phyloP scores from a whole-genome alignment of 352 stramenopile species.

The Phytophthora pseudosyringae region DNA sequence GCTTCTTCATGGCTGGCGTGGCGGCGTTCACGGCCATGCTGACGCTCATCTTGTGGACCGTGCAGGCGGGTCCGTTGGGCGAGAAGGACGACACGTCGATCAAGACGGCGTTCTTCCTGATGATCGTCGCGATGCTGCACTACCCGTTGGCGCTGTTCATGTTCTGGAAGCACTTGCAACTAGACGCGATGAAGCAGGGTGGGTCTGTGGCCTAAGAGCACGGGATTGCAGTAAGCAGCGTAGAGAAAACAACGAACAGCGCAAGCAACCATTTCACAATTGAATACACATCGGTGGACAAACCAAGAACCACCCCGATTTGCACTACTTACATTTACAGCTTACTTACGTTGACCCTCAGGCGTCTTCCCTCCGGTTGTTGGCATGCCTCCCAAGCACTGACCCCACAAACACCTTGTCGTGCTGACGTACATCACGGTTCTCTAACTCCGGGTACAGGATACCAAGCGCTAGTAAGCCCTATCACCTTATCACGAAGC shows the following conservation, averaged over 20 bases:
- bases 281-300: background rate
- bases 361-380: background rate
- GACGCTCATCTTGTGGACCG: constrained; percentile 49
- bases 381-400: no score
- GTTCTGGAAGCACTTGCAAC: constrained; percentile 39
- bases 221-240: background rate
- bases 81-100: constrained; percentile 63
- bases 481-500: constrained; percentile 11
- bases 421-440: background rate
- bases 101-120: constrained; percentile 66
- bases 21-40: constrained; percentile 20
- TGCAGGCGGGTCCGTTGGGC: constrained; percentile 51
- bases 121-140: constrained; percentile 62
- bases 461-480: background rate
- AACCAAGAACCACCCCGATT: background rate
- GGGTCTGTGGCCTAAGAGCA: constrained; percentile 9
- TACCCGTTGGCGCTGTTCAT: constrained; percentile 48
- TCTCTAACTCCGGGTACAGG: background rate
- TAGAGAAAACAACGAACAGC: background rate
- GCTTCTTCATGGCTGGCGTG: constrained; percentile 29
- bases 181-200: constrained; percentile 16
- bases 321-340: constrained; percentile 30
- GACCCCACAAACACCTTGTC: no score
- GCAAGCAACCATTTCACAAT: constrained; percentile 3
- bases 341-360: constrained; percentile 6